phyloP scores from a whole-genome alignment of 2,329 filamentous ascomycete species.

The Stagonosporopsis rhizophila region DNA sequence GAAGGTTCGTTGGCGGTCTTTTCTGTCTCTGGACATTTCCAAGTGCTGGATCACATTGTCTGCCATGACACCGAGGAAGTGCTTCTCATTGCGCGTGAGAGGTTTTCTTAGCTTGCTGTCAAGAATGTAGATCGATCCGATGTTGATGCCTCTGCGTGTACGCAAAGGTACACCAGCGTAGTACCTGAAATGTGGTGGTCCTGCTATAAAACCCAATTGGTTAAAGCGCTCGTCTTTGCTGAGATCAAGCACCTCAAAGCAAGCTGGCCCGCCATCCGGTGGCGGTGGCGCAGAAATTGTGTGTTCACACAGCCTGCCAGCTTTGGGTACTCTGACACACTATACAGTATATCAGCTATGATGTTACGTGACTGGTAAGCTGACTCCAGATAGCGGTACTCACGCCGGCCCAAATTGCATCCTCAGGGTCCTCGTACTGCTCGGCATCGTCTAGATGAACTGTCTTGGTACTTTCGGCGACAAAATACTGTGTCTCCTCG shows the following conservation, averaged over 20 bases:
- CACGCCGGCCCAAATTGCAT: slow-evolving; percentile 48
- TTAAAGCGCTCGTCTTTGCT: slow-evolving; percentile 44
- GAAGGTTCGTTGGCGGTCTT: slow-evolving; percentile 35
- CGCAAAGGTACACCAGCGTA: slow-evolving; percentile 46
- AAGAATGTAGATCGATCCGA: slow-evolving; percentile 43
- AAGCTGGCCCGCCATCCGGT: slow-evolving; percentile 42
- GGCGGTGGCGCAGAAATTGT: slow-evolving; percentile 30
- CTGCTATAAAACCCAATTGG: slow-evolving; percentile 36
- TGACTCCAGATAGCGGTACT: not conserved
- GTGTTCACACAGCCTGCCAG: slow-evolving; percentile 45
- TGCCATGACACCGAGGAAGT: slow-evolving; percentile 39
- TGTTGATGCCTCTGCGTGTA: slow-evolving; percentile 41
- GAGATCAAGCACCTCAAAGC: slow-evolving; percentile 50
- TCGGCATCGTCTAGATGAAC: slow-evolving; percentile 47
- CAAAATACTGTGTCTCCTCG: slow-evolving; percentile 56
- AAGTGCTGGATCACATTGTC: slow-evolving; percentile 44
- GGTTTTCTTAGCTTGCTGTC: slow-evolving; percentile 32
- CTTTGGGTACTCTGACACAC: slow-evolving; percentile 44
- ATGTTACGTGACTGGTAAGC: too few species aligned
- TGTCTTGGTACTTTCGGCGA: slow-evolving; percentile 59
- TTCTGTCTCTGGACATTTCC: slow-evolving; percentile 44
- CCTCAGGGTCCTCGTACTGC: slow-evolving; percentile 40
- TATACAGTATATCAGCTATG: slow-evolving; percentile 9
- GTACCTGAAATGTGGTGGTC: slow-evolving; percentile 38
- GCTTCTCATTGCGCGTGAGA: slow-evolving; percentile 19